Conservation (phyloP, 2,329 filamentous ascomycete genomes). For the Alternaria gansuensis region DNA sequence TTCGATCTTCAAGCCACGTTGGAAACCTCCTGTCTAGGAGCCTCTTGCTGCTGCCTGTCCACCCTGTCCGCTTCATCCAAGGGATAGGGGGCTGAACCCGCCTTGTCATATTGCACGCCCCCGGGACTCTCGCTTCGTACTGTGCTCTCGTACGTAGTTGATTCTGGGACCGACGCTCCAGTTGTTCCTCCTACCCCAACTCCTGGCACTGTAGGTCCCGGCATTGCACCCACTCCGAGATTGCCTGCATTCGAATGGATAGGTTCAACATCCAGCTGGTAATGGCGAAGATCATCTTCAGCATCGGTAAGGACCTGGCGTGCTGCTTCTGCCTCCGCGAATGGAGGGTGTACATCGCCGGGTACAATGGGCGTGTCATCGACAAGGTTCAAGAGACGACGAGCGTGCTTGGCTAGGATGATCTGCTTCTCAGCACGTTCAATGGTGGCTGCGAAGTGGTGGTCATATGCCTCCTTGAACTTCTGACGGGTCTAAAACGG, state of each 20-base stretch:
- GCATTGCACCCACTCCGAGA: constrained; percentile 60
- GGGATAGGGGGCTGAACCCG: constrained; percentile 41
- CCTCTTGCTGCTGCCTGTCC: constrained; percentile 30
- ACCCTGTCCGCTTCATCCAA: constrained; percentile 43
- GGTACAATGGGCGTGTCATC: constrained; percentile 91
- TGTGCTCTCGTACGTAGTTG: constrained; percentile 16
- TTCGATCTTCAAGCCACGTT: constrained; percentile 19
- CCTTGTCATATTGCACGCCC: constrained; percentile 36
- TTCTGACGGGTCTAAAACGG: constrained; percentile 82
- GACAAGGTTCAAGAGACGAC: constrained; percentile 81
- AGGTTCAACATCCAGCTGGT: constrained; percentile 67
- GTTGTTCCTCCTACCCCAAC: constrained; percentile 1
- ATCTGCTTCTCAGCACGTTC: constrained; percentile 98
- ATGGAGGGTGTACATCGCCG: constrained; percentile 77
- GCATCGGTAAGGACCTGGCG: constrained; percentile 91
- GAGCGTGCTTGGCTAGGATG: constrained; percentile 89
- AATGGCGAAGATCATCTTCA: constrained; percentile 84
- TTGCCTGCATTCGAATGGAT: constrained; percentile 61
- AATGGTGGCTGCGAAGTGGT: constrained; percentile 88
- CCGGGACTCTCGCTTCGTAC: constrained; percentile 35
- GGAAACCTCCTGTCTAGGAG: constrained; percentile 18
- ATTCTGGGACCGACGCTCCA: constrained; percentile 16
- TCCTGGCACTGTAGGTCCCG: constrained; percentile 29
- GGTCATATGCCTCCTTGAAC: constrained; percentile 91
- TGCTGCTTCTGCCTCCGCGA: constrained; percentile 71